These are phyloP conservation scores for Alternaria rosae DNA, from an alignment of 2,329 filamentous ascomycete species.

Conservation along the genomic window DNA sequence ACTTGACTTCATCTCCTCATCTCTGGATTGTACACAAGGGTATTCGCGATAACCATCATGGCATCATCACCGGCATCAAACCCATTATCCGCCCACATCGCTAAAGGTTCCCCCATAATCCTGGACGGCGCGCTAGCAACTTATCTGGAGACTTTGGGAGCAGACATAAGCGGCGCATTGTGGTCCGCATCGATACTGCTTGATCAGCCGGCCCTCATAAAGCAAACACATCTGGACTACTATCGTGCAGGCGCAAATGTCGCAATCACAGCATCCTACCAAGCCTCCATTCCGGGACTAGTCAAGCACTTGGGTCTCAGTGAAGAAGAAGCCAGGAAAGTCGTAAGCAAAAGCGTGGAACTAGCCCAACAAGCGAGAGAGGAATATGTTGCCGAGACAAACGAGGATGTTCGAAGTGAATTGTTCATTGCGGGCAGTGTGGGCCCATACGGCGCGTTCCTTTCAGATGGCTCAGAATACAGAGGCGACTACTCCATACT, in stretches of 20 bases:
- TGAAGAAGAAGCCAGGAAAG: constrained; percentile 41
- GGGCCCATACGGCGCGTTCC: constrained; percentile 58
- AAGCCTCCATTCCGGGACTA: constrained; percentile 55
- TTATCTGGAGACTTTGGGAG: constrained; percentile 55
- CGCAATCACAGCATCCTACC: constrained; percentile 58
- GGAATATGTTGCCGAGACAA: constrained; percentile 30
- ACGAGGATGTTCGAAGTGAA: constrained; percentile 1
- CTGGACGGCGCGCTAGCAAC: constrained; percentile 59
- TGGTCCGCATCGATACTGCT: constrained; percentile 56
- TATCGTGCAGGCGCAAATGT: constrained; percentile 56
- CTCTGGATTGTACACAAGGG: neutral
- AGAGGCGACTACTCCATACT: constrained; percentile 51
- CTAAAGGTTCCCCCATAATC: constrained; percentile 41
- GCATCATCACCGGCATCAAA: neutral
- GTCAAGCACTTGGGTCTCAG: constrained; percentile 46
- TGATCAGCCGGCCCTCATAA: constrained; percentile 52
- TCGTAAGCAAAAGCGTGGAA: constrained; percentile 53
- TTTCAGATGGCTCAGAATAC: constrained; percentile 58
- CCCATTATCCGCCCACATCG: constrained; percentile 19
- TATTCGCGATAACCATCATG: neutral
- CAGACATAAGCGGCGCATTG: constrained; percentile 52
- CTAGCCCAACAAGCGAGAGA: constrained; percentile 51
- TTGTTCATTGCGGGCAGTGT: constrained; percentile 55
- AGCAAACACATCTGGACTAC: constrained; percentile 55
- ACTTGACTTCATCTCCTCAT: neutral